Evolutionary conservation across 306 rosid species (phyloP).

Genomic region (Chamaecrista fasciculata): DNA sequence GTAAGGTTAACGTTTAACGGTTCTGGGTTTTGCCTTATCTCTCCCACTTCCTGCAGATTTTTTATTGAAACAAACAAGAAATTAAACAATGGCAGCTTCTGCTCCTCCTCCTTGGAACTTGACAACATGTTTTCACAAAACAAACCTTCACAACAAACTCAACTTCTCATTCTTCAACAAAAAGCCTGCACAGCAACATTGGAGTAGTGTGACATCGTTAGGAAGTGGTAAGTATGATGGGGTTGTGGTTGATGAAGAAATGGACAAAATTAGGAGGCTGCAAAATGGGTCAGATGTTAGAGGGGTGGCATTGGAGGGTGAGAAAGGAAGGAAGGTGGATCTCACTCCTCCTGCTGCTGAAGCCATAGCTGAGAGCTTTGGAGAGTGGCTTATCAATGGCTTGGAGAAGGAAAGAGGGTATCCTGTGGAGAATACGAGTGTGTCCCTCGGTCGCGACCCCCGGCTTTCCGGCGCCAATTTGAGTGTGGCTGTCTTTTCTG

Average conservation of each 20-base stretch:
- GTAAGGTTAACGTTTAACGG: conserved; percentile 44
- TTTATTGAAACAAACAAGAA: conserved; percentile 41
- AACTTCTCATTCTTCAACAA: conserved; percentile 30
- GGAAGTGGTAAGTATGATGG: conserved; percentile 54
- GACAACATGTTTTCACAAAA: conserved; percentile 34
- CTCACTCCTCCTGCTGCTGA: conserved; percentile 74
- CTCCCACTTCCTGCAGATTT: not conserved
- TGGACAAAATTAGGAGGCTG: conserved; percentile 74
- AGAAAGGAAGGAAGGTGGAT: conserved; percentile 69
- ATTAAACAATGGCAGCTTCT: conserved; percentile 53
- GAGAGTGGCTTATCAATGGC: conserved; percentile 70
- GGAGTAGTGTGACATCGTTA: conserved; percentile 28
- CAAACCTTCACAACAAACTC: conserved; percentile 19
- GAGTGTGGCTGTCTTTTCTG: conserved; percentile 72
- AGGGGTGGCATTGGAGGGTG: conserved; percentile 85
- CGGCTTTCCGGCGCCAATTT: conserved; percentile 55
- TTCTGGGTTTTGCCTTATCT: conserved; percentile 39
- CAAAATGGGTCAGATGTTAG: conserved; percentile 94
- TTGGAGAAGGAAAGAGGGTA: conserved; percentile 51
- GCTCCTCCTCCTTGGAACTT: conserved; percentile 32
- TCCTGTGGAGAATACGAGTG: conserved; percentile 48
- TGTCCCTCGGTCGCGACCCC: conserved; percentile 84
- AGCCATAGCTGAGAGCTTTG: conserved; percentile 85
- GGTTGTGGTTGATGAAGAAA: conserved; percentile 71
- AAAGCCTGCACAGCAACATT: not conserved